Percentiles rank a stretch among this genome's conserved stretches.
Evolutionary conservation across 2,329 filamentous ascomycete genomes (phyloP).

Genomic region (Capronia epimyces): DNA sequence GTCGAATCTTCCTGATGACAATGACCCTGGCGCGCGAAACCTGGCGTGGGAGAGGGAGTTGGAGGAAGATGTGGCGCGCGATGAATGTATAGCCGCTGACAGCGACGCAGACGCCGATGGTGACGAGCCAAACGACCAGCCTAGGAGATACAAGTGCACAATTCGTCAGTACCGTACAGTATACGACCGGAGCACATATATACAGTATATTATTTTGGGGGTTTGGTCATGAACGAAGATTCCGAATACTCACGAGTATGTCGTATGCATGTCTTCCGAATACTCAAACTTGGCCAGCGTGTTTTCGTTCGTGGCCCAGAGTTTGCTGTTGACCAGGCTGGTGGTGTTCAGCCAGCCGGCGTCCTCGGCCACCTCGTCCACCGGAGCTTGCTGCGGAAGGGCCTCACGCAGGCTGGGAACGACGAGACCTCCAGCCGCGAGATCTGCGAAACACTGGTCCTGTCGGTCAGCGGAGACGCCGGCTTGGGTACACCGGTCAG

Average conservation of each 20-base stretch:
- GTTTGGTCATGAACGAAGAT: no score
- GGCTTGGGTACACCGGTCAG: conserved; percentile 27
- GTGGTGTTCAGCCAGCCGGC: conserved; percentile 33
- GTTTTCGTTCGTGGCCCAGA: conserved; percentile 30
- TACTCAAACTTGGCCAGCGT: conserved; percentile 31
- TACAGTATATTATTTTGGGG: no score
- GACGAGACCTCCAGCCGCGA: conserved; percentile 25
- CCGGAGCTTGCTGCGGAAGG: conserved; percentile 26
- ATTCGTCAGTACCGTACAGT: no score
- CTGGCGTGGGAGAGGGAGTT: no score
- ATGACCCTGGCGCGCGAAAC: no score
- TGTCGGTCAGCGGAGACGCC: background rate
- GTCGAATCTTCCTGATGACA: background rate
- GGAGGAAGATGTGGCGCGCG: no score
- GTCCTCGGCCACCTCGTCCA: conserved; percentile 25
- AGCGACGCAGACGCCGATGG: conserved; percentile 24
- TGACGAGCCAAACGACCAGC: conserved; percentile 15
- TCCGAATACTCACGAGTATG: conserved; percentile 33
- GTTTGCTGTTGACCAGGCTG: conserved; percentile 31
- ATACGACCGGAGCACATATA: no score
- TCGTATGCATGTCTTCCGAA: conserved; percentile 32
- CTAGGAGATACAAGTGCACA: no score
- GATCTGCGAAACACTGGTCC: conserved; percentile 29
- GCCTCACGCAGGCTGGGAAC: conserved; percentile 29
- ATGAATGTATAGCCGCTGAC: conserved; percentile 24